Evolutionary conservation across 2,329 filamentous ascomycete species (phyloP), one percentile per base, ranked within the genome.

Genomic region (Hirsutella thompsonii): DNA sequence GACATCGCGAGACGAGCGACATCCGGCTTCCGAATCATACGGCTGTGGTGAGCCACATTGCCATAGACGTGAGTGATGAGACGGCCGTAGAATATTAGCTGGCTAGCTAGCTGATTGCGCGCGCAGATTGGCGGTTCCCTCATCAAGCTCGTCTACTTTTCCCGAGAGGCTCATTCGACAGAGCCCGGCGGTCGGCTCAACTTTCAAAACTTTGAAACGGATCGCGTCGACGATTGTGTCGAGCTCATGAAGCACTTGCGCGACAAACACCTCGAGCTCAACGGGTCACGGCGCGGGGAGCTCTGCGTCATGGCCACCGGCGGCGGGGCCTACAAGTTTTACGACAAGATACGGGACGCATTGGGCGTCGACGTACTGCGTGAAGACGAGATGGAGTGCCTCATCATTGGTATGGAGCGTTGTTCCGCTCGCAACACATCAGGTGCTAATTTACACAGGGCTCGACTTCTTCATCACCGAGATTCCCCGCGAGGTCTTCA

Each of bases 391-490:
- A 98, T 98, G 92, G 88, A 94, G 61, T 98, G 92, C 57, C 67
- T 98, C 44, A 98, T 98, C 48, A 92, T 92, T 54, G 88, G 85
- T 88, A 61, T 48, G 68, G 8, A 3, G 18, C 20, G 9, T 14
- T 10, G 14, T 26, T 9, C 8, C 11, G 33, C 2, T 13, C n/a
- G 11, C 4, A 8, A 16, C 32, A 14, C 26, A 14, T 35, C 36
- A 18, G 9, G 36, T 32, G n/a, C 32, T 38, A 19, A 39, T 38
- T 20, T 9, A 16, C 32, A 46, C 52, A 87, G 88, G 90, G 11
- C 79, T 98, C 35, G 92, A 98, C 59, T 98, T 96, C 67, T 96
- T 98, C 70, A 96, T 96, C 56, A 94, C 87, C 49, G 89, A 96
- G 59, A 96, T 98, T 44, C 92, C 92, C 18, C 79, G 83, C 51